Evolutionary conservation across 2,329 filamentous ascomycete species (phyloP), one percentile per base, ranked within the genome.

Genomic region (Aspergillus cejpii): DNA sequence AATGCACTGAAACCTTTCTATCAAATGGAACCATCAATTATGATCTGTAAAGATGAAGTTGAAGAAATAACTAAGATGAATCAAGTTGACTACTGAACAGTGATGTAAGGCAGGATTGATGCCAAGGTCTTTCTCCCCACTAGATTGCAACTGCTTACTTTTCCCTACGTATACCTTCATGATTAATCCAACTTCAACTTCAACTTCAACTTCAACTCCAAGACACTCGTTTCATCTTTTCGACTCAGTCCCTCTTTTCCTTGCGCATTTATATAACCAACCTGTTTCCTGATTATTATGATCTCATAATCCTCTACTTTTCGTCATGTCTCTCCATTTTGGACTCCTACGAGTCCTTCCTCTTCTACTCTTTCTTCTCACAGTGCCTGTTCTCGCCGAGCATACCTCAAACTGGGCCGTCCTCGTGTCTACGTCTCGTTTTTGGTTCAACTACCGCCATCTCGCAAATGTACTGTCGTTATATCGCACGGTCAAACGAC

Each of bases 381-480:
- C 46, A 15, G 24, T 45, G 24, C 36, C 45, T 27, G 59, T 48
- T 2, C 48, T 48, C 17, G 59, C 66, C 7, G 67, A 69, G 44
- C 92, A 98, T 71, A 98, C 92, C 12, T 96, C 88, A 64, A 98
- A 98, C 71, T 98, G 92, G 92, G 92, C 92, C 7, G 92, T 98
- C 50, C 83, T 98, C n/a, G 92, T 98, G 47, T 92, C 87, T 54
- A 98, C 92, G 5, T 98, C 92, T 42, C 86, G 92, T 43, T 98
- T 98, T 77, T 98, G 92, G 92, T 98, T 98, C 81, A 98, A 98
- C 73, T 98, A 98, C 71, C 86, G 92, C 46, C 92, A 98, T 68
- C 84, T 98, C 41, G 90, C 92, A 67, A 98, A 98, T 72, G 92
- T 95, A 14, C 81, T 98, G 49, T 96, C 91, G 48, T 83, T 98